Conservation (phyloP, 495 filamentous ascomycete genomes). For the Mytilinidion resinicola region DNA sequence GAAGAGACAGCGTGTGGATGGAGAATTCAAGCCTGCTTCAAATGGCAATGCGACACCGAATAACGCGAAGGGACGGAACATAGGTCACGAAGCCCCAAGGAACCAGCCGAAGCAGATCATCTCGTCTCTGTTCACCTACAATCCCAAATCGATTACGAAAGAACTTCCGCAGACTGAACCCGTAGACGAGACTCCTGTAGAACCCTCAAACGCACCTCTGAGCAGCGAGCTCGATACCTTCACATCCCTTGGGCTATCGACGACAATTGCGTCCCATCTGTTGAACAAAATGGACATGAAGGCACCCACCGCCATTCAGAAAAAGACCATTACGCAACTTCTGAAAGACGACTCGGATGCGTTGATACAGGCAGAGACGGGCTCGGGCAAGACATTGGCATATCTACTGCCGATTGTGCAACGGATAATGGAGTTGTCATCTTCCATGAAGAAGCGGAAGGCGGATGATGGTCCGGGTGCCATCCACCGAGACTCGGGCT, state of each 20-base stretch:
- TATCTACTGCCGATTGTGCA: conserved; percentile 90
- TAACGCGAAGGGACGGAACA: neutral
- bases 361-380: conserved; percentile 94
- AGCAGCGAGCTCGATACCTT: conserved; percentile 76
- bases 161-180: neutral
- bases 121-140: conserved; percentile 86
- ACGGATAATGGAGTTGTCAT: conserved; percentile 69
- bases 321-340: conserved; percentile 70
- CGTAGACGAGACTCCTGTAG: conserved; percentile 49
- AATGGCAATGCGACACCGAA: neutral
- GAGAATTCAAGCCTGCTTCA: conserved; percentile 19
- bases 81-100: neutral
- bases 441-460: conserved; percentile 36
- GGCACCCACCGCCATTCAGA: conserved; percentile 91
- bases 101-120: conserved; percentile 52
- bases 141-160: conserved; percentile 54
- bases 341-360: conserved; percentile 81
- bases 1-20: conserved; percentile 29
- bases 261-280: conserved; percentile 71
- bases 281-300: conserved; percentile 81
- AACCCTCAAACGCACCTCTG: conserved; percentile 95
- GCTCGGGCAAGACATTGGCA: conserved; percentile 92
- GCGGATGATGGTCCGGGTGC: conserved; percentile 33
- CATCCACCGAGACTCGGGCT: conserved; percentile 72
- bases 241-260: conserved; percentile 70